Evolutionary conservation across 2,329 filamentous ascomycete species (phyloP), one percentile per base, ranked within the genome.

Genomic region (Cladosporium sp.): DNA sequence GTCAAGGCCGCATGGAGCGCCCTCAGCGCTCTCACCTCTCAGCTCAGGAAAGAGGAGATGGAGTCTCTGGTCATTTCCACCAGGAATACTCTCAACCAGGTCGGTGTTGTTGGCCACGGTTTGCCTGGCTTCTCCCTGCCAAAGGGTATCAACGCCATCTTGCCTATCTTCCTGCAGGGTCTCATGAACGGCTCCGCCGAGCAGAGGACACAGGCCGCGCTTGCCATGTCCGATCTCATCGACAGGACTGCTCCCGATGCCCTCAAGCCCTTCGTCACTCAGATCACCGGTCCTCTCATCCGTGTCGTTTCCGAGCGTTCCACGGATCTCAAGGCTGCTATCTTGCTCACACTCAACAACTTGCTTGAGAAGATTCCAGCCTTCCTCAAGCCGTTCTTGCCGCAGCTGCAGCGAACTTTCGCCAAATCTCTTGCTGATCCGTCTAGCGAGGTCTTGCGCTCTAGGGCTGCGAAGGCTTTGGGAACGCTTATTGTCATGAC

Each of bases 91-190:
- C 78, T 98, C 51, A 84, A 88, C 59, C 89, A 92, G 64, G 87
- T 97, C 43, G 93, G 95, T 61, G 88, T 95, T 42, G 76, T 90
- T 40, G 93, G 93, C 28, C 80, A 85, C 38, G 85, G 91, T 64
- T 77, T 98, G 43, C 83, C 90, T 37, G 95, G 93, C 34, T 98
- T 98, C 74, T 78, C 77, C 34, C 75, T 97, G 53, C 93, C 92
- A 1, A 98, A 97, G 80, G 95, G 95, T 57, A 95, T 98, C 77
- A 95, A 90, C 66, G 91, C 93, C 57, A 85, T 98, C 59, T 74
- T 98, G 56, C 93, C 95, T 2, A 97, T 98, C 60, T 97, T 98
- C 80, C 72, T 97, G 66, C 95, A 98, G 68, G 93, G 93, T 72
- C 79, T 98, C 60, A 95, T 98, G 86, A 97, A 98, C 64, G 95